Evolutionary conservation across 2,329 filamentous ascomycete genomes (phyloP), one percentile per base, ranked within the genome.

Genomic region (Fusarium sp.): DNA sequence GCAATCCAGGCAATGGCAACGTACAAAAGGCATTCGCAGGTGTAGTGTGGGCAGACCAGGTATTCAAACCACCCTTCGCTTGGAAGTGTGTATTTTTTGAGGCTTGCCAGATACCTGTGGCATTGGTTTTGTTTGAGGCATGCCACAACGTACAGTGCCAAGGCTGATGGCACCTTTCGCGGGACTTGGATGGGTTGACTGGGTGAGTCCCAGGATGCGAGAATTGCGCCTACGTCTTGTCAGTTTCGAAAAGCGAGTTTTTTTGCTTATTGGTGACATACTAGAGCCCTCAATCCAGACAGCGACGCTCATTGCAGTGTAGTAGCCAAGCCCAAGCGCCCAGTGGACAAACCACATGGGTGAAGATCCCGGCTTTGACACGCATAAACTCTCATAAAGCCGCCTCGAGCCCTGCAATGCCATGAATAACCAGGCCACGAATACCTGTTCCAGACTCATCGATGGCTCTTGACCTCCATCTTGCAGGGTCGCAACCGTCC

Each of bases 281-380:
- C 94, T 83, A 59, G 91, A 90, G 61, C 92, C 93, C 81, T 98
- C 94, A 67, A 97, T 88, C 95, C 95, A 98, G 36, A 98, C 85
- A 6, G 93, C 89, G 55, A 97, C 79, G 62, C 91, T 91, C 77
- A 94, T 92, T 66, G 86, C 86, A 7, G 91, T 78, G 82, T 99
- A 99, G 82, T 94, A 98, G 11, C 84, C 83, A 58, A 96, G 82
- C 1, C 95, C 96, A 44, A 98, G 81, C 17, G 92, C 72, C 92
- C 94, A 98, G 80, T 98, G 93, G 17, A 92, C 89, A 71, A 95
- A 83, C 90, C 92, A 95, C 96, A 99, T 99, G 64, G 86, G 89
- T 20, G 94, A 94, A 24, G 87, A 87, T 4, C 82, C 81, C 5
- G 91, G 87, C 79, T 89, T 92, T 59, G 88, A 84, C 64, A 96